Evolutionary conservation across 1,284 basidiomycete genomes (phyloP).

Genomic region (Moesziomyces sp.): DNA sequence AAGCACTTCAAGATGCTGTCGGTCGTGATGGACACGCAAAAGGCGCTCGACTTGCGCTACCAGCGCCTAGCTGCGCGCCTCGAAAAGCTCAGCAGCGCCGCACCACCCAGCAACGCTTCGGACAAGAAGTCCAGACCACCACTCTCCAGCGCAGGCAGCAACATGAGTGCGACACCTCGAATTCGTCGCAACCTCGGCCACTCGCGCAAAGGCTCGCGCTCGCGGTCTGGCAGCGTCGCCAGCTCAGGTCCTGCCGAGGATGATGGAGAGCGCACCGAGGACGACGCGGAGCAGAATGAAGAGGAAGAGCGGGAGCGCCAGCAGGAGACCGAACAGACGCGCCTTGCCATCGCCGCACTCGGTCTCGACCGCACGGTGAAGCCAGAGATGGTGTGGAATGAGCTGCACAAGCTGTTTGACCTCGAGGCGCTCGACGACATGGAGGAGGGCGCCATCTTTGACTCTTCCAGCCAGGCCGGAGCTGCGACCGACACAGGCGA

Average conservation of each 20-base stretch:
- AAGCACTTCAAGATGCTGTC: constrained; percentile 60
- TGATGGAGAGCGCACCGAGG: constrained; percentile 33
- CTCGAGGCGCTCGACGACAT: constrained; percentile 58
- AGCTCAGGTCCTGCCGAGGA: constrained; percentile 34
- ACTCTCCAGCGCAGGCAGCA: constrained; percentile 7
- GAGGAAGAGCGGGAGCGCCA: constrained; percentile 40
- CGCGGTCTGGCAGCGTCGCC: constrained; percentile 40
- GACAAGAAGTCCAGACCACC: constrained; percentile 29
- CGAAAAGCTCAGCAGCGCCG: constrained; percentile 37
- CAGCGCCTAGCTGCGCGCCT: constrained; percentile 26
- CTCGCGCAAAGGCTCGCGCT: constrained; percentile 31
- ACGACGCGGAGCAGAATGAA: constrained; percentile 30
- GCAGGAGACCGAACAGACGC: constrained; percentile 26
- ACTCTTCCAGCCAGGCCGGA: constrained; percentile 39
- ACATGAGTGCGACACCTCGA: constrained; percentile 11
- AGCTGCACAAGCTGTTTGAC: constrained; percentile 53
- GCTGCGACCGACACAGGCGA: constrained; percentile 30
- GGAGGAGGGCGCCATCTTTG: constrained; percentile 48
- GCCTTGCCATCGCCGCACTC: constrained; percentile 39
- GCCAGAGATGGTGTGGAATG: constrained; percentile 44
- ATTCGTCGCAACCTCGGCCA: constrained; percentile 12
- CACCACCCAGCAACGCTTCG: constrained; percentile 26
- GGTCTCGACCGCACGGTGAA: constrained; percentile 31
- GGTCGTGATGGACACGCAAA: constrained; percentile 45
- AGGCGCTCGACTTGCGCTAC: constrained; percentile 32